Evolutionary conservation across 2,329 filamentous ascomycete species (phyloP).

Genomic region (Alternaria sp.): DNA sequence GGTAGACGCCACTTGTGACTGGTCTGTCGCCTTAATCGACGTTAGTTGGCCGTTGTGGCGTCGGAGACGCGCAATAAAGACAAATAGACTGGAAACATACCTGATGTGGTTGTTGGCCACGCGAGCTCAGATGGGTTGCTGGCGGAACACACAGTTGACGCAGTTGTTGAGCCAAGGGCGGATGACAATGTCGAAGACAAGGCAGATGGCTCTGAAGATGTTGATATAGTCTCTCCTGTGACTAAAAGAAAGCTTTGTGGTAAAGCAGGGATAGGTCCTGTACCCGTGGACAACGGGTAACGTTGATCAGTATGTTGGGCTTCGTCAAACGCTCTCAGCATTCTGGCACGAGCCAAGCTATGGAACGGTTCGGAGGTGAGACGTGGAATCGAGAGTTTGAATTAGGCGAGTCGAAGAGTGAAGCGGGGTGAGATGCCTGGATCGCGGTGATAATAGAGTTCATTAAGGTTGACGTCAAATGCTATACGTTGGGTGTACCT

Average conservation of each 20-base stretch:
- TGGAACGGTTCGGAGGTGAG: conserved; percentile 8
- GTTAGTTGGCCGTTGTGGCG: conserved; percentile 9
- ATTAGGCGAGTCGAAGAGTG: conserved; percentile 1
- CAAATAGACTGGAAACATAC: background rate
- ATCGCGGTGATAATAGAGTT: conserved; percentile 29
- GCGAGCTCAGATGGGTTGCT: conserved; percentile 11
- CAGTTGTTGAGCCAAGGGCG: conserved; percentile 4
- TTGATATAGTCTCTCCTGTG: conserved; percentile 20
- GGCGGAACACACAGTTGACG: background rate
- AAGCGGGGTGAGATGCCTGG: background rate
- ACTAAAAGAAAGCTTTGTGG: conserved; percentile 32
- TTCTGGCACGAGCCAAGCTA: conserved; percentile 22
- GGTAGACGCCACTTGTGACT: conserved; percentile 18
- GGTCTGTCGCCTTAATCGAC: conserved; percentile 23
- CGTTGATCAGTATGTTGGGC: conserved; percentile 34
- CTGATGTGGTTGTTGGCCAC: conserved; percentile 11
- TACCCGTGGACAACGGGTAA: conserved; percentile 30
- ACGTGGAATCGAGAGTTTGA: conserved; percentile 6
- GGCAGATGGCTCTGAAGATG: conserved; percentile 5
- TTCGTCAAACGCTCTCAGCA: conserved; percentile 28
- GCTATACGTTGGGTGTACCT: conserved; percentile 19
- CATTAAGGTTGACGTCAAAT: conserved; percentile 34
- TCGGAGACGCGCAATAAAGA: background rate
- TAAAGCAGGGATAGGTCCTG: conserved; percentile 29
- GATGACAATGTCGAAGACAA: conserved; percentile 1